Base-by-base conservation (phyloP, 1,284 basidiomycete species). In the Thecaphora thlaspeos region DNA sequence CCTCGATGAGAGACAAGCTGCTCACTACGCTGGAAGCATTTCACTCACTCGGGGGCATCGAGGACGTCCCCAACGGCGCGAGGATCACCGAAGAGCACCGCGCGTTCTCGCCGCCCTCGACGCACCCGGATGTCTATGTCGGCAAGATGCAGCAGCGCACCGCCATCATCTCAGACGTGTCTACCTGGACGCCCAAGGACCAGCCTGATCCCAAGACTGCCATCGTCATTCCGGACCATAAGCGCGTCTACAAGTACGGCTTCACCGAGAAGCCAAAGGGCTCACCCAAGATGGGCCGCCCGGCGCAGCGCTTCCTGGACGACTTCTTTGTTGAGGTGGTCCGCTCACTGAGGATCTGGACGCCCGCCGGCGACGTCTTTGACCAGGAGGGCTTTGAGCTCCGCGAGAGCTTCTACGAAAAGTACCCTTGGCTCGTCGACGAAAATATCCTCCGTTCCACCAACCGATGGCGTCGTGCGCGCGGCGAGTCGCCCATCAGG, bases 341-440 rank as follows among this genome's bases (percentile, higher is more conserved):
- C 4, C 45, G 47, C 21, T 57, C 54, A 28, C 51, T 65, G 41
- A 55, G 58, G 3, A 48, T 65, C 18, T 65, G 62, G 62, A 61
- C 57, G 43, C 58, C 62, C 2, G 51, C 51, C 4, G 62, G 62
- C 28, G 62, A 65, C 32, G 58, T 65, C 3, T 65, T 65, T 23
- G 62, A 65, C 38, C 44, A 54, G 46, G 62, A 65, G 28, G 56
- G 62, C 38, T 65, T 65, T 45, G 62, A 65, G 42, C 61, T 61
- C 43, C 53, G 61, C 19, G 62, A 65, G 37, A 61, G 57, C 58
- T 58, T 65, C 44, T 61, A 61, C 55, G 54, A 58, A 43, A 65
- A 65, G 44, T 65, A 65, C 28, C 62, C 62, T 22, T 61, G 54
- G 46, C 51, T 65, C 50, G 62, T 57, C 19, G 62, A 65, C 42